Evolutionary conservation across 495 filamentous ascomycete species (phyloP), one percentile per base, ranked within the genome.

Genomic region (Penicillium bialowiezense): DNA sequence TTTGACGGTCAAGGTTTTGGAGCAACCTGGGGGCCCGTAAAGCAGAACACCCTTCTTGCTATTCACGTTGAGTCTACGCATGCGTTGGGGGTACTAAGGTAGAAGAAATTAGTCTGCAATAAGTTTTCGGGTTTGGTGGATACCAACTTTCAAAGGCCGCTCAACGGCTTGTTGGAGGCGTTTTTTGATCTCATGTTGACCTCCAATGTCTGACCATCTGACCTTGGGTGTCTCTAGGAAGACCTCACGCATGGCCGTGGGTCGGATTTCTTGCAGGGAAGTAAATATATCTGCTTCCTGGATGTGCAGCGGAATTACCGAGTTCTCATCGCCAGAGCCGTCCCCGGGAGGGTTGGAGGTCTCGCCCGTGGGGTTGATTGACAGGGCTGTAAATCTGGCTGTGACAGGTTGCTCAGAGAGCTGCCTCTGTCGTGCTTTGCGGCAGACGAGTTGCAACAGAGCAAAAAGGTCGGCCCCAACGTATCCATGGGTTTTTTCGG

Each of bases 1-100:
- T 59, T 95, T 90, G 1, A 93, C 93, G 1, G 84, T 88, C 65
- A 98, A 80, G 14, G 93, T 98, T 67, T 98, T 98, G 36, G 91
- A 95, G 63, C 93, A 98, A 14, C 93, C 93, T 0, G 93, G 93
- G 0, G 93, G 93, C 1, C 93, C 93, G 62, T 97, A 97, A 10
- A 98, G 77, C 1, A 98, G 76, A 19, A 97, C 79, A 1, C 93
- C 93, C 62, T 93, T 89, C 50, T 78, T 86, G 17, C 88, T 83
- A 8, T 83, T 80, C 9, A 80, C 73, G 17, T 81, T 78, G 12
- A 87, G 74, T 48, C 79, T 66, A 19, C 70, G 67, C 68, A 87
- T 79, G 32, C 73, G 61, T 54, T 87, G 76, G 3, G 83, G 77
- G 40, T 84, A 74, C 76, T 86, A 40, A 0, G 17, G 17, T 26